phyloP scores from a whole-genome alignment of 148 eudicot species.

The Pharnaceum exiguum region DNA sequence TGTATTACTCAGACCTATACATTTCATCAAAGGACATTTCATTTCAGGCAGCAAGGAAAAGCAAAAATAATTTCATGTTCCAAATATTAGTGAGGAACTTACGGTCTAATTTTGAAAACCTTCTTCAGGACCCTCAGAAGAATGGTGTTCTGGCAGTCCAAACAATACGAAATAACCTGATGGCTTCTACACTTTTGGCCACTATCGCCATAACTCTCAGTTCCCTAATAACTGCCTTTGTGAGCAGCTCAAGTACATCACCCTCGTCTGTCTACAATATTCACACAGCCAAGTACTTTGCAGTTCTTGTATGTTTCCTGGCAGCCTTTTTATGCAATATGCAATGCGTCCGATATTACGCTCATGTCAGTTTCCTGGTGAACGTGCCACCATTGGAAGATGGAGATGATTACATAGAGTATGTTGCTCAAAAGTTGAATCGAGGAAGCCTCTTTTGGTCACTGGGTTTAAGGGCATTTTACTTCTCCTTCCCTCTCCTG shows the following conservation, averaged over 20 bases:
- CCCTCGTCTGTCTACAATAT: not conserved
- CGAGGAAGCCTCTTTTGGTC: slow-evolving; percentile 70
- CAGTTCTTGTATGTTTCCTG: slow-evolving; percentile 58
- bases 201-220: slow-evolving; percentile 67
- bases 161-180: slow-evolving; percentile 60
- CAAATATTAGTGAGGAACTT: not conserved
- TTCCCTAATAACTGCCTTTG: slow-evolving; percentile 60
- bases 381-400: slow-evolving; percentile 37
- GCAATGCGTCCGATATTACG: slow-evolving; percentile 63
- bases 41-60: too few species aligned
- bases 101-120: not conserved
- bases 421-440: slow-evolving; percentile 43
- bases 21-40: too few species aligned
- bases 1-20: too few species aligned
- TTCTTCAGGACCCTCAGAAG: slow-evolving; percentile 49
- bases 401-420: slow-evolving; percentile 35
- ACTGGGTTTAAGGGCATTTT: slow-evolving; percentile 63
- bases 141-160: slow-evolving; percentile 48
- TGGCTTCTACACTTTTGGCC: slow-evolving; percentile 77
- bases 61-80: not conserved
- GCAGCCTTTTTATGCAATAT: slow-evolving; percentile 66
- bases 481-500: slow-evolving; percentile 70
- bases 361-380: slow-evolving; percentile 59
- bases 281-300: slow-evolving; percentile 40
- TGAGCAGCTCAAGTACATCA: slow-evolving; percentile 46